Base-by-base conservation (phyloP, 352 stramenopile genomes). In the Phytophthora citrophthora region DNA sequence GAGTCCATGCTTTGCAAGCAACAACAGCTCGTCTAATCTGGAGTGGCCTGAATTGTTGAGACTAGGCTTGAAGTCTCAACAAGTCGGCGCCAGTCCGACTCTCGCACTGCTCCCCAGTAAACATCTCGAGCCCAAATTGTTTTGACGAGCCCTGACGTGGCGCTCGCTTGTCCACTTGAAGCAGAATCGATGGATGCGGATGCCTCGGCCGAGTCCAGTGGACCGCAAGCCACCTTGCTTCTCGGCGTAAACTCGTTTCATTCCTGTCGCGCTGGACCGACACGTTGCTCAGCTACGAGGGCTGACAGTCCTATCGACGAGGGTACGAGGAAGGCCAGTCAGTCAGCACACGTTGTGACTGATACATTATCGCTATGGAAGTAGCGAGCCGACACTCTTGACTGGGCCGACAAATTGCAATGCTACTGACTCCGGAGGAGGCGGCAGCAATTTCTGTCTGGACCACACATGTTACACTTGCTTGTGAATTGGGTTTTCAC, bases 1-100 rank as follows among this genome's bases (percentile, higher is more conserved):
- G 46, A 29, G 61, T 32, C 54, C 47, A 4, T 34, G 31, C 40
- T 64, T 31, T 69, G 61, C 27, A 56, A 44, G 4, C 27, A 26
- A n/a, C 3, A 29, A 16, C 15, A 51, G n/a, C 40, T 54, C 13
- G 52, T 70, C 63, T 54, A 29, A 68, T 47, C 61, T 54, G 39
- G 44, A 50, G 5, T 9, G 5, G 27, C 3, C 15, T 16, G 31
- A 16, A 47, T 45, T 57, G 52, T 44, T 68, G 48, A 61, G 56
- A 57, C 46, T 32, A 24, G 29, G 47, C 23, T 34, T 34, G 29
- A 34, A 34, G 29, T 34, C 29, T 34, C 8, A 34, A 34, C 18
- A 55, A 45, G 48, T 55, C 39, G 23, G 36, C 31, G 16, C 13
- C 5, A 48, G 23, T 52, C 54, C 32, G 55, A 48, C 48, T 47